Evolutionary conservation across 2,329 filamentous ascomycete species (phyloP).

Genomic region (Epichloe sylvatica): DNA sequence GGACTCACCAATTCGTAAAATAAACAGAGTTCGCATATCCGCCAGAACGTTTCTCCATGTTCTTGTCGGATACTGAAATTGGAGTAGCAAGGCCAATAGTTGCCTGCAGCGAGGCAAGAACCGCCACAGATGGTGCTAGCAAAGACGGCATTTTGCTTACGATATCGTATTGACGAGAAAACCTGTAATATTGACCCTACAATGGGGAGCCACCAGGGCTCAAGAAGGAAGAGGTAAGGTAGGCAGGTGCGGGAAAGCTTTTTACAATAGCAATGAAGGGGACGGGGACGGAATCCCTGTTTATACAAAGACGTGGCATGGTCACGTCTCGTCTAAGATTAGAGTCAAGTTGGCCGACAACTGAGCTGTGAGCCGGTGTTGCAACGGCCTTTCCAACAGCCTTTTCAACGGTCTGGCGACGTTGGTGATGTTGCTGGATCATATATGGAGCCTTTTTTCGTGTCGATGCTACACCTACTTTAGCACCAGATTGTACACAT

Average conservation of each 20-base stretch:
- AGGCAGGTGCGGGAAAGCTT: background rate
- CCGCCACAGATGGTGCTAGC: conserved; percentile 13
- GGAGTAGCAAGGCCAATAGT: conserved; percentile 12
- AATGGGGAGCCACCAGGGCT: background rate
- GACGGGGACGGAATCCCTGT: background rate
- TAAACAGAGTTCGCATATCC: conserved; percentile 28
- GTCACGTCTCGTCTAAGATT: background rate
- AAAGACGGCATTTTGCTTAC: conserved; percentile 14
- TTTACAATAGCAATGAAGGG: background rate
- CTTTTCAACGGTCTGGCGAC: conserved; percentile 2
- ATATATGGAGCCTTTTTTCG: background rate
- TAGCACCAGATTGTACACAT: background rate
- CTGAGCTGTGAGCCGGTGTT: background rate
- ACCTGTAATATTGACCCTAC: no score
- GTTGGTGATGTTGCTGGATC: conserved; percentile 2
- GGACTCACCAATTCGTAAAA: conserved; percentile 34
- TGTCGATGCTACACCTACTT: background rate
- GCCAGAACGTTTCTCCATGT: conserved; percentile 10
- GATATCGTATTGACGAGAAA: background rate
- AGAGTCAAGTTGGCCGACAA: background rate
- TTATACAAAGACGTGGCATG: background rate
- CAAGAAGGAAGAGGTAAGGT: background rate
- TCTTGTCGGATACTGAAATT: conserved; percentile 1
- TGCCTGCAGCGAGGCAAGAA: conserved; percentile 15
- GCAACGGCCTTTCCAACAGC: background rate